Base-by-base conservation (phyloP, 139 green algal genomes). In the Zygnema cylindricum region DNA sequence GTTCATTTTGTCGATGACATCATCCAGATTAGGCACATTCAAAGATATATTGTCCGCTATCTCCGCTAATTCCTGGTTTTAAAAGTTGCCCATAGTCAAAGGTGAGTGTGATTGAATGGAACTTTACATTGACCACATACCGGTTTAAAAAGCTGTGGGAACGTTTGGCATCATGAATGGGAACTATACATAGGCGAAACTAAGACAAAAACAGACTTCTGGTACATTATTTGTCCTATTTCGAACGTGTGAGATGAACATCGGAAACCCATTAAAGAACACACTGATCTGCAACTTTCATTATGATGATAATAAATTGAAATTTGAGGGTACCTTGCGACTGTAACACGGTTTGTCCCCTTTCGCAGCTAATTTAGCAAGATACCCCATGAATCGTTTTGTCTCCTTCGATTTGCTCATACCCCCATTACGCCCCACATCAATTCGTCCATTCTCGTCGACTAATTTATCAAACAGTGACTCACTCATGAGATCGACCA, bases 401-500 rank as follows among this genome's bases (percentile, higher is more conserved):
- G 79, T 63, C 78, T 91, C 87, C 49, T 85, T 85, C 22, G 82
- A 86, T 69, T 86, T 73, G 82, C 82, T 90, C 1, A 69, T 91
- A 22, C 86, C 83, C 49, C 69, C n/a, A 36, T 38, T n/a, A 21
- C 82, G 82, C 0, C 69, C 36, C 1, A 49, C 36, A 25, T 91
- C 69, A n/a, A 91, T 38, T 69, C 35, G 39, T 21, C 85, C 88
- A 23, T 69, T 30, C 49, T 92, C 88, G 88, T 92, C 85, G 32
- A 40, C 55, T 0, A 92, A 69, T 43, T 76, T 81, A 63, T 85
- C 82, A 21, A 84, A 86, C 69, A 92, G 55, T 35, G 86, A 92
- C 88, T 89, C 88, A 16, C 54, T 90, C 88, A 92, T 92, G 25
- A 92, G 76, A 77, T 82, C 87, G 21, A 92, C 87, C 38, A 92